Base-by-base conservation (phyloP, 345 rosid species). In the Triadica sebifera region DNA sequence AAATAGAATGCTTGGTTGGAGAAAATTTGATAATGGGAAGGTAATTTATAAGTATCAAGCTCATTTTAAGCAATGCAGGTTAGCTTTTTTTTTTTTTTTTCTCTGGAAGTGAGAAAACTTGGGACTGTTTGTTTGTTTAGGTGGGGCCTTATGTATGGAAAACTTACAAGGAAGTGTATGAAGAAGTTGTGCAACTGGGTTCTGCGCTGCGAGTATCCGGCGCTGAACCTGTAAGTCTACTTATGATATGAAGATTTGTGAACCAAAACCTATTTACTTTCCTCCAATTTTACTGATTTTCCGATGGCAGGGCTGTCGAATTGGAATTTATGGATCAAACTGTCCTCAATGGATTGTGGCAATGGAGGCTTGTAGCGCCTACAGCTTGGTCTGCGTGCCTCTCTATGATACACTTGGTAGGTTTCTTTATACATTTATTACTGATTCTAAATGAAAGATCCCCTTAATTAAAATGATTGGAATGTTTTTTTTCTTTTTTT, bases 341-440 rank as follows among this genome's bases (percentile, higher is more conserved):
- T 92, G 99, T 78, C 99, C 98, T 6, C 90, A 95, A 59, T 95
- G 99, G 99, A 85, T 89, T 84, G 83, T 84, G 73, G 97, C 98
- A 29, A 95, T 95, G 99, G 96, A 95, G 96, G 98, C 98, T 78
- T 89, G 96, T 80, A 81, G 75, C 73, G 99, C 94, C 55, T 92
- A 88, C 72, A 87, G 91, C 80, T 85, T 91, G 71, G 77, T 91
- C 52, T 92, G 95, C 74, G 98, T 94, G 73, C 98, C 98, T 71
- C 94, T 94, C 52, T 94, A 94, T 81, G 98, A 95, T 77, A 92
- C 97, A 29, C 89, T 95, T 17, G 99, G 99, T 94, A 89, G 77
- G 61, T 50, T 75, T 76, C 72, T 75, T 22, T 56, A 8, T 49
- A 37, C 47, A 43, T 43, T 29, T 43, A 43, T 43, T 43, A 5